phyloP scores from a whole-genome alignment of 352 stramenopile genomes.

The Phytophthora sp. region DNA sequence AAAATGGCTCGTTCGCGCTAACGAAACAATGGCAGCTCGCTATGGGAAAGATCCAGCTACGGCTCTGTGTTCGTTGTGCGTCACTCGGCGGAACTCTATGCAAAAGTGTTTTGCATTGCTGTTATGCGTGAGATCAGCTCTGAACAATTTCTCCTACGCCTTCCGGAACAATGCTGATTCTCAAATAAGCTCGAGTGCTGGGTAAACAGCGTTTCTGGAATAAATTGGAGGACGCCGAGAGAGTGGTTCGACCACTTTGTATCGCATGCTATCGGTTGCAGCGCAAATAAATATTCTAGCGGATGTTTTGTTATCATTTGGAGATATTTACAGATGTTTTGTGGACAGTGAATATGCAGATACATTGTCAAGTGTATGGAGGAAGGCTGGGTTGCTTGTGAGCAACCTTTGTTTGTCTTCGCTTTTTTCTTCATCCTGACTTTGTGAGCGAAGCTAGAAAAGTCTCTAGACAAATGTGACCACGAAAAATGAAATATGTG shows the following conservation, averaged over 20 bases:
- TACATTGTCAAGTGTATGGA: background rate
- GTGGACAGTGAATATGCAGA: background rate
- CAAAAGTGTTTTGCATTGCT: constrained; percentile 1
- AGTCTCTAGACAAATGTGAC: too few species aligned
- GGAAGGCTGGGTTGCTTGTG: background rate
- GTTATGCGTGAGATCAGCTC: background rate
- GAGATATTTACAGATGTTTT: background rate
- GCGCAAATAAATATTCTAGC: too few species aligned
- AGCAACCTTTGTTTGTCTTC: background rate
- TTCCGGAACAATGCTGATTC: background rate
- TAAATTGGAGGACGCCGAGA: background rate
- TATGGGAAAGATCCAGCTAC: background rate
- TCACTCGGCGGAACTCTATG: background rate
- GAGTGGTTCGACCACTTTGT: background rate
- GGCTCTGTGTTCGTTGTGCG: background rate
- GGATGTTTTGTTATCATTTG: background rate
- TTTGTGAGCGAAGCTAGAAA: too few species aligned
- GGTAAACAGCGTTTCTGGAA: background rate
- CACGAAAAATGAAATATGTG: background rate
- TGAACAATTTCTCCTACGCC: background rate
- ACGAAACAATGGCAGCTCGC: background rate
- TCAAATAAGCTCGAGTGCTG: background rate
- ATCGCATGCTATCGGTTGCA: background rate
- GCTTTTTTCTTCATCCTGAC: too few species aligned
- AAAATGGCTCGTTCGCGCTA: background rate